Conservation (phyloP, 805 yeast genomes). For the Wickerhamomyces queroliae region DNA sequence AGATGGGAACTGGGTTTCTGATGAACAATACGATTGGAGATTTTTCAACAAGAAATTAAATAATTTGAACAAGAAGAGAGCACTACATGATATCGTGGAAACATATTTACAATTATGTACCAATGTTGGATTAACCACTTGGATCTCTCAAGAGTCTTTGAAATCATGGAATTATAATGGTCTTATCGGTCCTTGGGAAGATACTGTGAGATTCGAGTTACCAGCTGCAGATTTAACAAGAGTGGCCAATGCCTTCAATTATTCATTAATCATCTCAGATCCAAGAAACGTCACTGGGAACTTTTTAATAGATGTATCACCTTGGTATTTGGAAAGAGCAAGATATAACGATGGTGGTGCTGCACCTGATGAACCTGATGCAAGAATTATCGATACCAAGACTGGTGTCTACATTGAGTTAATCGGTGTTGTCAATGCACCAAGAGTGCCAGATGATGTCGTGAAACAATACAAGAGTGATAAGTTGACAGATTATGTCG, state of each 20-base stretch:
- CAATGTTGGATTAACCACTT: constrained; percentile 35
- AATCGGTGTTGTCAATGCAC: constrained; percentile 34
- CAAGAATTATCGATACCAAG: constrained; percentile 54
- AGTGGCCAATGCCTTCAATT: constrained; percentile 40
- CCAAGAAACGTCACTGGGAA: constrained; percentile 39
- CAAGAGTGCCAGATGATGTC: constrained; percentile 16
- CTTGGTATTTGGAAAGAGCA: constrained; percentile 43
- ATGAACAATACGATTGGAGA: constrained; percentile 57
- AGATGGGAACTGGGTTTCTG: constrained; percentile 25
- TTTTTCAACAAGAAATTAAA: constrained; percentile 44
- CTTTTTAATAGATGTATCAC: constrained; percentile 42
- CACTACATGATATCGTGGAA: constrained; percentile 39
- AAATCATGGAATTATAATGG: constrained; percentile 49
- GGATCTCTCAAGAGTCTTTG: constrained; percentile 45
- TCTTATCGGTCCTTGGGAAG: constrained; percentile 47
- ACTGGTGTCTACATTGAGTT: constrained; percentile 57
- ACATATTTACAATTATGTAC: constrained; percentile 40
- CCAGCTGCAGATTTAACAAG: constrained; percentile 41
- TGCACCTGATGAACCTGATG: constrained; percentile 39
- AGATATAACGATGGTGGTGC: constrained; percentile 40
- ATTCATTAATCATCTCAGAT: constrained; percentile 38
- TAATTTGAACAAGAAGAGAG: constrained; percentile 32
- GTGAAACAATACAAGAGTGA: constrained; percentile 7
- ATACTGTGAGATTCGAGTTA: constrained; percentile 42
- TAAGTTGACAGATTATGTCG: constrained; percentile 21